Conservation (phyloP, 2,329 filamentous ascomycete genomes). For the Fusarium mundagurra region DNA sequence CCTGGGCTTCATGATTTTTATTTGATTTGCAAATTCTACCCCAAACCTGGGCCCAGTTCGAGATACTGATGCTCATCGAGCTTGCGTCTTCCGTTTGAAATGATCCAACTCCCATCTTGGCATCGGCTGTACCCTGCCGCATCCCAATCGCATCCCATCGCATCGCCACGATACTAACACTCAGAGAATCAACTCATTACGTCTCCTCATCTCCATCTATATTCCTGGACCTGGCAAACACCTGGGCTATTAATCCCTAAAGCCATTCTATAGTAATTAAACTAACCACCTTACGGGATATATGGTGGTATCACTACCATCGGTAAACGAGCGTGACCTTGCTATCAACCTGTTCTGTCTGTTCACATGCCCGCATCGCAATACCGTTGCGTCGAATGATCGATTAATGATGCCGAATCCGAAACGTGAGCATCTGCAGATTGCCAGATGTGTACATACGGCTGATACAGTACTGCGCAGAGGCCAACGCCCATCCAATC, state of each 20-base stretch:
- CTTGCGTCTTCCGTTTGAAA: constrained; percentile 2
- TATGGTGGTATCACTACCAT: constrained; percentile 1
- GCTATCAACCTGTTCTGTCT: constrained; percentile 10
- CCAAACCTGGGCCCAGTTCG: constrained; percentile 3
- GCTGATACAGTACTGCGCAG: constrained; percentile 1
- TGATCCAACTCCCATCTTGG: constrained; percentile 34
- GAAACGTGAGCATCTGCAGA: constrained; percentile 21
- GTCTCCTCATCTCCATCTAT: constrained; percentile 15
- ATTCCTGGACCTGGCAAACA: constrained; percentile 10
- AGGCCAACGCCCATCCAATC: constrained; percentile 17
- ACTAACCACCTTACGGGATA: not conserved
- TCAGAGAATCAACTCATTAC: constrained; percentile 15
- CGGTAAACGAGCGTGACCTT: not conserved
- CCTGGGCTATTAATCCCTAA: not conserved
- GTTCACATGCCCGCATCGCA: constrained; percentile 9
- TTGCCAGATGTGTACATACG: not conserved
- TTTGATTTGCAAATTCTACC: constrained; percentile 15
- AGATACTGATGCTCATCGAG: not conserved
- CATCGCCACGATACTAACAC: constrained; percentile 37
- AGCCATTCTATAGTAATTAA: not conserved
- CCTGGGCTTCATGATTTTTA: constrained; percentile 1
- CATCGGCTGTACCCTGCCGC: constrained; percentile 8
- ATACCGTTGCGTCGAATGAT: not conserved
- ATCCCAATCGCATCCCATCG: constrained; percentile 17
- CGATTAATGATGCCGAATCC: not conserved